A percentile compares a stretch with the other conserved stretches of the same genome.
Evolutionary conservation across 75 land plant genomes (phyloP).

Genomic region (Selaginella moellendorffii): DNA sequence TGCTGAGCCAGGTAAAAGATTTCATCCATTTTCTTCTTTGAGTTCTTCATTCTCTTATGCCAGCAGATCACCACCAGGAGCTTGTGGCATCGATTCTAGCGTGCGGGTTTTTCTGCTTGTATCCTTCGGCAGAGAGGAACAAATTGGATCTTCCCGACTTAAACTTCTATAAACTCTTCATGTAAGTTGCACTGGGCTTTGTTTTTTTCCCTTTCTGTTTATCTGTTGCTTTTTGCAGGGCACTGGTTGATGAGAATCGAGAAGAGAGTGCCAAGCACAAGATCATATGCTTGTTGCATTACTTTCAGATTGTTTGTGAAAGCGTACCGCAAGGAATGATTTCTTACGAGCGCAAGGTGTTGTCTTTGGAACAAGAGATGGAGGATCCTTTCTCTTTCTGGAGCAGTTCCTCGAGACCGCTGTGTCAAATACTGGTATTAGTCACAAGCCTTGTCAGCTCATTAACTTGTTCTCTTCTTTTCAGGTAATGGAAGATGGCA

Average conservation of each 20-base stretch:
- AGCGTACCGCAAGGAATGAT: slow-evolving; percentile 55
- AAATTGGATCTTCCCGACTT: slow-evolving; percentile 35
- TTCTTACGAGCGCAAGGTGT: slow-evolving; percentile 80
- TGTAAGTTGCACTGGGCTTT: background rate
- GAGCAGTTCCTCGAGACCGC: slow-evolving; percentile 38
- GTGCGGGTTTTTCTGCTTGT: slow-evolving; percentile 74
- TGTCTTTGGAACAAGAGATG: slow-evolving; percentile 11
- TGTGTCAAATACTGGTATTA: slow-evolving; percentile 63
- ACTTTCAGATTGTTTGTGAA: slow-evolving; percentile 57
- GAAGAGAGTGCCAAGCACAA: too few species aligned
- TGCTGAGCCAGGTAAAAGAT: background rate
- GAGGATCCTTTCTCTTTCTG: slow-evolving; percentile 33
- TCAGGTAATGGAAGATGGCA: slow-evolving; percentile 40
- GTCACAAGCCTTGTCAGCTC: background rate
- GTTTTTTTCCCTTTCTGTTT: background rate
- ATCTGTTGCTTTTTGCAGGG: background rate
- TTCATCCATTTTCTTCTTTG: background rate
- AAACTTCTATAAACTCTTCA: slow-evolving; percentile 42
- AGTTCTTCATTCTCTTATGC: background rate
- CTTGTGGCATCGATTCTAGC: slow-evolving; percentile 64
- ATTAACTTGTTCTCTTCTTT: background rate
- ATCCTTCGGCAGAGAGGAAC: slow-evolving; percentile 39
- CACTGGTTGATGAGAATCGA: slow-evolving; percentile 22
- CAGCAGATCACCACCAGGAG: slow-evolving; percentile 33
- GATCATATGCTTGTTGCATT: slow-evolving; percentile 64